Evolutionary conservation across 139 green algal species (phyloP).

Genomic region (Microglena sp.): DNA sequence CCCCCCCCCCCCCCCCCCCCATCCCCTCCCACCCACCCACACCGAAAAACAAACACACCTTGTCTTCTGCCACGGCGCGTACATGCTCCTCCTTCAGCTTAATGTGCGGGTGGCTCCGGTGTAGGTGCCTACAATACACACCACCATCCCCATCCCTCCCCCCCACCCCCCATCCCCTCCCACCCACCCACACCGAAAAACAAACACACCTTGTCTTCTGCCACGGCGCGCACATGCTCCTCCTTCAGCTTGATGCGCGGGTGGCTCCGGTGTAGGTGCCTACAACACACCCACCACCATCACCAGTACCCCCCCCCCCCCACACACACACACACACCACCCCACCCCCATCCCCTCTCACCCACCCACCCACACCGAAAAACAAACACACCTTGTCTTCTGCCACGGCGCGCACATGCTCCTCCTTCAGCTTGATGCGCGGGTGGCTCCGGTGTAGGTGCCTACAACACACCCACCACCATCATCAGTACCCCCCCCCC

Average conservation of each 20-base stretch:
- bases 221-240: slow-evolving; percentile 35
- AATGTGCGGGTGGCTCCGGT: slow-evolving; percentile 43
- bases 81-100: slow-evolving; percentile 70
- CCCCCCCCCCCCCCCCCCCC: no score
- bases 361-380: neutral
- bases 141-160: no score
- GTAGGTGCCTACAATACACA: no score
- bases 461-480: no score
- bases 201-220: slow-evolving; percentile 31
- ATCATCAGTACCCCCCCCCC: no score
- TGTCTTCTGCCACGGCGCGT: slow-evolving; percentile 29
- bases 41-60: slow-evolving; percentile 11
- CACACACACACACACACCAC: no score
- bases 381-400: slow-evolving; percentile 29
- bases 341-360: no score
- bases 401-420: slow-evolving; percentile 35
- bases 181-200: neutral
- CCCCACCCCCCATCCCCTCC: no score
- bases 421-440: slow-evolving; percentile 69
- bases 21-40: neutral
- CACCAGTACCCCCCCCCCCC: no score
- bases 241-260: slow-evolving; percentile 71
- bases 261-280: no score
- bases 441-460: no score
- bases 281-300: no score